Evolutionary conservation across 108 stramenopile species (phyloP).

Genomic region (Bacterosira constricta): DNA sequence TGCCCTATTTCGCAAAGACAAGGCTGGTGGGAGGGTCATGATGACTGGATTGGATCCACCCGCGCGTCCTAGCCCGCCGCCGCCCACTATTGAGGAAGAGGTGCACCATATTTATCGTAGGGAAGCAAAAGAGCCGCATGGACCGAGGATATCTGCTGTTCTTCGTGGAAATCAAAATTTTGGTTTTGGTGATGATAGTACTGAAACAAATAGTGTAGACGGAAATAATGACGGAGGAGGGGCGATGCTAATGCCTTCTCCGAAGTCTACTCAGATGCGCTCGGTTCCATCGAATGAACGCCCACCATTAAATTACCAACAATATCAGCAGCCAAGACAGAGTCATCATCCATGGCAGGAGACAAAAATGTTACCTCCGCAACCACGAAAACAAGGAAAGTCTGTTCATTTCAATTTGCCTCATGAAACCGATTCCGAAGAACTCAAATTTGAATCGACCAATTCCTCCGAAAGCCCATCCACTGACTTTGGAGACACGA

Average conservation of each 20-base stretch:
- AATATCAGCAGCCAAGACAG: neutral
- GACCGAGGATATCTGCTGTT: slow-evolving; percentile 22
- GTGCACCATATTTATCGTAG: neutral
- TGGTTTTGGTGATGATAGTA: neutral
- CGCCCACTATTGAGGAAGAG: slow-evolving; percentile 4
- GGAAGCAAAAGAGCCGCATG: slow-evolving; percentile 9
- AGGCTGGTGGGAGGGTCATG: neutral
- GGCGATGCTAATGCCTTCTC: neutral
- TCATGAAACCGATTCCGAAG: slow-evolving; percentile 23
- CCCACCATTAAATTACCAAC: neutral
- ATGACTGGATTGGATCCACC: slow-evolving; percentile 40
- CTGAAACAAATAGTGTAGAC: neutral
- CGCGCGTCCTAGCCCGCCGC: slow-evolving; percentile 28
- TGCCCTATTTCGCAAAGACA: slow-evolving; percentile 4
- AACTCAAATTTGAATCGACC: slow-evolving; percentile 19
- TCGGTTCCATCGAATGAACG: neutral
- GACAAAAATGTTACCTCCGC: neutral
- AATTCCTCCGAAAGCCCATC: slow-evolving; percentile 22
- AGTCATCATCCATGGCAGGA: neutral
- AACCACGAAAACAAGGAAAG: slow-evolving; percentile 7
- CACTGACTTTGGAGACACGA: slow-evolving; percentile 4
- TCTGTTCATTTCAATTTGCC: slow-evolving; percentile 34
- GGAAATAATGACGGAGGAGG: neutral
- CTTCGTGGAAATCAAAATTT: slow-evolving; percentile 5
- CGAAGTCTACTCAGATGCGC: slow-evolving; percentile 8